A percentile compares a stretch with the other conserved stretches of the same genome.
Evolutionary conservation across 2,329 filamentous ascomycete species (phyloP).

Genomic region (Xylaria sp.): DNA sequence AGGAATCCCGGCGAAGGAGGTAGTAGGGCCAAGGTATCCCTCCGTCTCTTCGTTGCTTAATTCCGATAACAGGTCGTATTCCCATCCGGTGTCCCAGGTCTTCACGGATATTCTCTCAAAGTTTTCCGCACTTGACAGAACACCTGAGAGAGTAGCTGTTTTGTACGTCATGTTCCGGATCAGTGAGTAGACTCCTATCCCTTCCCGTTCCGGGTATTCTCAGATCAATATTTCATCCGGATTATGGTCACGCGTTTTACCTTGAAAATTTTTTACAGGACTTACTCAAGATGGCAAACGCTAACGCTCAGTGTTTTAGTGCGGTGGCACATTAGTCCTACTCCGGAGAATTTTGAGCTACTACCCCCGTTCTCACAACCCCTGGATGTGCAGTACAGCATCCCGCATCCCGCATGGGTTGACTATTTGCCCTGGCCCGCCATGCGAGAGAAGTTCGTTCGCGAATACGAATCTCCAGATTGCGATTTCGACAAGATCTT

Average conservation of each 20-base stretch:
- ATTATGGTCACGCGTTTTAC: background rate
- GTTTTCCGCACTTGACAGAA: slow-evolving; percentile 81
- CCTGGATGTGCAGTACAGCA: slow-evolving; percentile 70
- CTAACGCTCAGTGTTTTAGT: slow-evolving; percentile 48
- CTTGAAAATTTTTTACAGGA: background rate
- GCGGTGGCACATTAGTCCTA: slow-evolving; percentile 85
- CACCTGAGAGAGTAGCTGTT: slow-evolving; percentile 84
- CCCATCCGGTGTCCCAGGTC: slow-evolving; percentile 83
- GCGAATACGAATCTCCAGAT: slow-evolving; percentile 51
- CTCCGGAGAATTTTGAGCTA: slow-evolving; percentile 79
- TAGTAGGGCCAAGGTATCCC: slow-evolving; percentile 81
- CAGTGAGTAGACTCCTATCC: slow-evolving; percentile 47
- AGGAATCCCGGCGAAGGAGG: slow-evolving; percentile 70
- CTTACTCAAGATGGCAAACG: background rate
- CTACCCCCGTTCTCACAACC: slow-evolving; percentile 80
- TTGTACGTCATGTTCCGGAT: slow-evolving; percentile 88
- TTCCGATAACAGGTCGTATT: slow-evolving; percentile 67
- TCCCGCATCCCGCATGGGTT: slow-evolving; percentile 80
- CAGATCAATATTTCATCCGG: background rate
- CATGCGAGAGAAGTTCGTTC: slow-evolving; percentile 68
- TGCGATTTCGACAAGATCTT: slow-evolving; percentile 84
- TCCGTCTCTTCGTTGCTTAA: slow-evolving; percentile 82
- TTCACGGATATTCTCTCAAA: slow-evolving; percentile 86
- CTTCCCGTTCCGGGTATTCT: background rate
- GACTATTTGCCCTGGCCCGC: slow-evolving; percentile 83